Conservation (phyloP, 768 basidiomycete genomes). For the Hemileccinum impolitum region DNA sequence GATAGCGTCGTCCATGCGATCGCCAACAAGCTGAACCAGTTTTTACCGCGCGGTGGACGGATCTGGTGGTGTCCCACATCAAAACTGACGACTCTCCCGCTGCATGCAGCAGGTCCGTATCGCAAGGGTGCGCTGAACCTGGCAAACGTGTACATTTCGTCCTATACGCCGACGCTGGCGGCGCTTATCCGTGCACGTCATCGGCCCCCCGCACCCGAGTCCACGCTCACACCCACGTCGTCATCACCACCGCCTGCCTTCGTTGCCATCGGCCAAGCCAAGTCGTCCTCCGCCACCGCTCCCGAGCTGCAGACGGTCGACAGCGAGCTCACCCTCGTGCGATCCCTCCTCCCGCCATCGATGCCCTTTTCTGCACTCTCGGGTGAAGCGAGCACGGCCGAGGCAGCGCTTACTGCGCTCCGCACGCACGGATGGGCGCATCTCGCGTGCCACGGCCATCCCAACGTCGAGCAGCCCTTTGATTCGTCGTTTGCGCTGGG, state of each 20-base stretch:
- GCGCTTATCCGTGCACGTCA: constrained; percentile 27
- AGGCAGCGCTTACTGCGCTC: constrained; percentile 14
- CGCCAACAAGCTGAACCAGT: constrained; percentile 7
- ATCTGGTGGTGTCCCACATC: constrained; percentile 36
- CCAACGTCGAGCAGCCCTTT: constrained; percentile 21
- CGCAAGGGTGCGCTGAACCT: constrained; percentile 11
- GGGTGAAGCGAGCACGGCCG: constrained; percentile 11
- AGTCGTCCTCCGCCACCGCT: not conserved
- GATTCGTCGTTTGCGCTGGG: constrained; percentile 24
- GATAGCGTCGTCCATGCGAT: constrained; percentile 20
- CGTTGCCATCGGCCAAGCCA: constrained; percentile 22
- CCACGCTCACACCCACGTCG: no score
- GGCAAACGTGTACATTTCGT: constrained; percentile 26
- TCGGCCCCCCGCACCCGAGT: no score
- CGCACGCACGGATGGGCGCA: constrained; percentile 26
- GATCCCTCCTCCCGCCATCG: constrained; percentile 11
- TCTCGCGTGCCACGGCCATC: constrained; percentile 32
- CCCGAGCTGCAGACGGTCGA: constrained; percentile 12
- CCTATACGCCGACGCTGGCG: constrained; percentile 32
- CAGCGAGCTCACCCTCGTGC: constrained; percentile 20
- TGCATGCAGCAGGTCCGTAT: constrained; percentile 33
- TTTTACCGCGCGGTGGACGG: constrained; percentile 21
- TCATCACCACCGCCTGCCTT: constrained; percentile 4
- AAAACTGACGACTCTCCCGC: constrained; percentile 26
- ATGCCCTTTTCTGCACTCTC: constrained; percentile 14